Evolutionary conservation across 108 stramenopile species (phyloP), one percentile per base, ranked within the genome.

Genomic region (Cyclotella distinguenda): DNA sequence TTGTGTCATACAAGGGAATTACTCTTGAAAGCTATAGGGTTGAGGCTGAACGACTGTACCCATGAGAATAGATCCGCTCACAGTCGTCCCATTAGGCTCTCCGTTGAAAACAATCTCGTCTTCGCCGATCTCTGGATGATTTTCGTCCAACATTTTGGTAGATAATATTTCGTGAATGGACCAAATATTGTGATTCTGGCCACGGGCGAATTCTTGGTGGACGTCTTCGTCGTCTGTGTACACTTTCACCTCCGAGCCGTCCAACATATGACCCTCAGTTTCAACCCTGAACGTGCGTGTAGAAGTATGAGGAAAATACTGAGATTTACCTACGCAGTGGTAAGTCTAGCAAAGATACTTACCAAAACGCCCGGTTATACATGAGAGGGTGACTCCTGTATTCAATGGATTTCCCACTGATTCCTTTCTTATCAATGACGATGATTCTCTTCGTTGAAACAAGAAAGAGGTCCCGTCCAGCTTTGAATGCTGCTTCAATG

Each of bases 341-440:
- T 35, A 10, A 35, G 34, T 49, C n/a, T 4, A 3, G 31, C 22
- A 31, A 0, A 57, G 12, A 27, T 1, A 6, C 63, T 52, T 60
- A 69, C 58, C 34, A 60, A 38, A 83, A 80, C 4, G 71, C 82
- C 26, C 57, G 67, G 26, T 62, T 68, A 49, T 77, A 74, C 56
- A 77, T 72, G 25, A 74, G 79, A 2, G 87, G 87, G 39, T 71
- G 80, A 38, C 74, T 73, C 38, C 64, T 71, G 69, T 88, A 88
- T 30, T 83, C 82, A 18, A 88, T 77, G 23, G 59, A 64, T 45
- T 80, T 84, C 13, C 87, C 87, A 9, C 74, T 62, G 10, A 88
- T 65, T 8, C 85, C 85, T 50, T 88, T 81, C 21, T 71, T 75
- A 54, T 88, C 87, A 32, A 88, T 63, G 21, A 63, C 56, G 12